Percentiles rank a stretch among this genome's conserved stretches.
phyloP scores from a whole-genome alignment of 83 land plant species.

The Diphasiastrum complanatum region DNA sequence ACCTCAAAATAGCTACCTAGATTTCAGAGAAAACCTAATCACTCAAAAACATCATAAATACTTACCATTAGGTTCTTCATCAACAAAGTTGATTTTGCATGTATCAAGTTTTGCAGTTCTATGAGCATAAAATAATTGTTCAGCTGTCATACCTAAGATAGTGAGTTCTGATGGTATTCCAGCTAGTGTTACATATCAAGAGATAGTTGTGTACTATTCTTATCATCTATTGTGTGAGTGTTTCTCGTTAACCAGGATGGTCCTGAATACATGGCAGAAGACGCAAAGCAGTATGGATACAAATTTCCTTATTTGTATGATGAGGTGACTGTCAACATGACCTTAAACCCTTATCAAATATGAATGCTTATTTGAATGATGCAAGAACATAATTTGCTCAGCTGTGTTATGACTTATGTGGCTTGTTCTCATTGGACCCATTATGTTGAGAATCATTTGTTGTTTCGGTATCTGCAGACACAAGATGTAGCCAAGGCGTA shows the following conservation, averaged over 20 bases:
- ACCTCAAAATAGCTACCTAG: too few relatives aligned
- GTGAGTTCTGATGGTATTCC: background rate
- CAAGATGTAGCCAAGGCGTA: constrained; percentile 25
- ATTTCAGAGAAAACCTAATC: too few relatives aligned
- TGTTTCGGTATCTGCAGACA: constrained; percentile 4
- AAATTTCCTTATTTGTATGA: constrained; percentile 23
- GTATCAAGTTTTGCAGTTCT: too few relatives aligned
- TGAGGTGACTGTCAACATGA: constrained; percentile 15
- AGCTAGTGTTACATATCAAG: background rate
- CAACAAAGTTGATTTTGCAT: too few relatives aligned
- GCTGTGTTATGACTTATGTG: background rate
- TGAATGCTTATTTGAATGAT: too few relatives aligned
- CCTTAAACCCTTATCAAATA: too few relatives aligned
- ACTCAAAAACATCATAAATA: too few relatives aligned
- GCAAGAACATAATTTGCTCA: background rate
- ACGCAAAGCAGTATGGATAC: constrained; percentile 18
- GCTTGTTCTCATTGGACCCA: background rate
- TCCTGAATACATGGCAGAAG: constrained; percentile 24
- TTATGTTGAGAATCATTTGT: background rate
- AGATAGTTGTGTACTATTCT: background rate
- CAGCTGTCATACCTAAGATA: background rate
- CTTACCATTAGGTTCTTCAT: too few relatives aligned
- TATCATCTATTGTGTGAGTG: background rate
- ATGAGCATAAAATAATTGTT: too few relatives aligned
- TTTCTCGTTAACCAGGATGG: constrained; percentile 15